These are phyloP conservation scores for Meyerozyma guilliermondii DNA, from an alignment of 1,139 yeast genomes.

Conservation along the genomic window DNA sequence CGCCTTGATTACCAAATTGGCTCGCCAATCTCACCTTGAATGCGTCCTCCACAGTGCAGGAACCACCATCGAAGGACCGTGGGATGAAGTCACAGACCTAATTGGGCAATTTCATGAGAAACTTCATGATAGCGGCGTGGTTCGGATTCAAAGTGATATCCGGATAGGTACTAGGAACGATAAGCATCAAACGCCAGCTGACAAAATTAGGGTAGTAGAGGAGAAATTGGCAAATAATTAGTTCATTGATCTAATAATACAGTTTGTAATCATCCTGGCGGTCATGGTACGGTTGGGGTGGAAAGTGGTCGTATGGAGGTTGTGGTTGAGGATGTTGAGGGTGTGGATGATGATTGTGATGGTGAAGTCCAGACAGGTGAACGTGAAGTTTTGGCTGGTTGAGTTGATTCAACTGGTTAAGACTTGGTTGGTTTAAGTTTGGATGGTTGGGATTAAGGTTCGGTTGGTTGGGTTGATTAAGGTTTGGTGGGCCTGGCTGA, in stretches of 20 bases:
- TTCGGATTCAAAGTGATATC: slow-evolving; percentile 78
- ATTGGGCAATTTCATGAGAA: slow-evolving; percentile 76
- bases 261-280: slow-evolving; percentile 1
- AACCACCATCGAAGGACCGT: slow-evolving; percentile 87
- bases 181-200: slow-evolving; percentile 60
- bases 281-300: not conserved
- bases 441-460: no score
- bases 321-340: not conserved
- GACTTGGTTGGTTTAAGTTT: no score
- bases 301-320: not conserved
- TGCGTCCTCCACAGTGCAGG: slow-evolving; percentile 85
- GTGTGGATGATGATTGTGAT: not conserved
- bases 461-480: no score
- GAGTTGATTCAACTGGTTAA: not conserved
- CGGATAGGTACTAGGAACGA: slow-evolving; percentile 80
- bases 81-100: slow-evolving; percentile 77
- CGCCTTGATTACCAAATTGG: slow-evolving; percentile 58
- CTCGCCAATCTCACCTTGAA: slow-evolving; percentile 55
- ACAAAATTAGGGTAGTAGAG: slow-evolving; percentile 59
- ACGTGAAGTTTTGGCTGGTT: not conserved
- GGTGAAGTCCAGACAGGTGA: not conserved
- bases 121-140: slow-evolving; percentile 64
- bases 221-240: slow-evolving; percentile 31
- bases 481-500: no score
- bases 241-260: not conserved